phyloP scores from a whole-genome alignment of 495 filamentous ascomycete species.

The Aspergillus cristatus region DNA sequence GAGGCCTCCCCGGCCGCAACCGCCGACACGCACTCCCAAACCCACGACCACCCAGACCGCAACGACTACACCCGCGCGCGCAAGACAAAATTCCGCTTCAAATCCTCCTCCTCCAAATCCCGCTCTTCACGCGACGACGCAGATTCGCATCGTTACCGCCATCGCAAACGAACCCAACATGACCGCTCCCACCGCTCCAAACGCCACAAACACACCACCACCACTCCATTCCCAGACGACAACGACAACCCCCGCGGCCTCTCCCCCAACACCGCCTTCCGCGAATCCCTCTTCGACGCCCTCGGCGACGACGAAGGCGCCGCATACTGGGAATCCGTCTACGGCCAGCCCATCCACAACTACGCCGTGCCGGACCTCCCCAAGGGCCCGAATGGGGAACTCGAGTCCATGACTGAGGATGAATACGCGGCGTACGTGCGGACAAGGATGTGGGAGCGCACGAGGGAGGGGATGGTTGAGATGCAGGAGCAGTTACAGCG shows the following conservation, averaged over 20 bases:
- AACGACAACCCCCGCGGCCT: conserved; percentile 8
- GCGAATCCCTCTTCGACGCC: conserved; percentile 97
- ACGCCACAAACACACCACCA: conserved; percentile 10
- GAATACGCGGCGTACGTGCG: conserved; percentile 83
- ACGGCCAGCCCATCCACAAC: conserved; percentile 80
- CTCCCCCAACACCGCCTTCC: conserved; percentile 66
- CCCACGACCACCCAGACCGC: not conserved
- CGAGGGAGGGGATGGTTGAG: conserved; percentile 52
- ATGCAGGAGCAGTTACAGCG: conserved; percentile 55
- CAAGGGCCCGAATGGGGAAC: conserved; percentile 42
- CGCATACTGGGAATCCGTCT: conserved; percentile 87
- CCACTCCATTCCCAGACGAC: conserved; percentile 1
- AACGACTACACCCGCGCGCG: conserved; percentile 14
- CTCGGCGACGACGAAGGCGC: conserved; percentile 97
- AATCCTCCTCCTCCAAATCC: conserved; percentile 26
- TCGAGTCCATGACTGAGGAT: conserved; percentile 84
- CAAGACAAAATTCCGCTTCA: conserved; percentile 53
- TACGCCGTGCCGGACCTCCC: conserved; percentile 38
- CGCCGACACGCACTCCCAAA: not conserved
- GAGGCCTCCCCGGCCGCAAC: not conserved
- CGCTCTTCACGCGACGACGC: conserved; percentile 11
- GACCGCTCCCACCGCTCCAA: conserved; percentile 24
- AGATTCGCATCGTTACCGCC: conserved; percentile 4
- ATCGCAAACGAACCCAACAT: conserved; percentile 22
- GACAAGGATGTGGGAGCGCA: conserved; percentile 87